A percentile compares a stretch with the other conserved stretches of the same genome.
phyloP scores from a whole-genome alignment of 2,329 filamentous ascomycete genomes.

The Xylaria sp. region DNA sequence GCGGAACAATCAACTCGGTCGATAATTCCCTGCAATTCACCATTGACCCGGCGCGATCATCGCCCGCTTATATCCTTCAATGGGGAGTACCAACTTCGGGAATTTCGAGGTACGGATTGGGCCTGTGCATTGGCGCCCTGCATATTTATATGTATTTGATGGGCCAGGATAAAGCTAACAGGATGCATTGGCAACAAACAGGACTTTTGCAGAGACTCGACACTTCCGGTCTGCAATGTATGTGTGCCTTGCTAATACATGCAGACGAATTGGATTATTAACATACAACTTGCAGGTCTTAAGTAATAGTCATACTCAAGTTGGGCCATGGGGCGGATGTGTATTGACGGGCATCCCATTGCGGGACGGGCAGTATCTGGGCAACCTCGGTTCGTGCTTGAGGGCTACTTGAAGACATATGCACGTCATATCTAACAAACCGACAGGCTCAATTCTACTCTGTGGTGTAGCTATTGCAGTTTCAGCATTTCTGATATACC shows the following conservation, averaged over 20 bases:
- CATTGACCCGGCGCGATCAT: conserved; percentile 34
- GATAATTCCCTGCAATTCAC: conserved; percentile 6
- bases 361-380: conserved; percentile 68
- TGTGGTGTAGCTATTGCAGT: conserved; percentile 76
- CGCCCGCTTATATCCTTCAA: conserved; percentile 41
- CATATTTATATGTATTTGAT: neutral
- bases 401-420: neutral
- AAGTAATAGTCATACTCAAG: conserved; percentile 62
- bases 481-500: conserved; percentile 71
- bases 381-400: conserved; percentile 74
- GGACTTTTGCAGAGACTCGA: conserved; percentile 85
- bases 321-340: conserved; percentile 71
- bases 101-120: conserved; percentile 60
- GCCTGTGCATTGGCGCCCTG: neutral
- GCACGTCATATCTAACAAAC: conserved; percentile 30
- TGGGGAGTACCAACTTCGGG: conserved; percentile 67
- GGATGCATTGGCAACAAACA: conserved; percentile 46
- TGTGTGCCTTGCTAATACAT: conserved; percentile 43
- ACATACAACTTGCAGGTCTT: conserved; percentile 62
- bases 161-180: conserved; percentile 20
- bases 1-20: conserved; percentile 5
- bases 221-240: conserved; percentile 84
- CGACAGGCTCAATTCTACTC: conserved; percentile 81
- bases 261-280: conserved; percentile 19
- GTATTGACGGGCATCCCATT: conserved; percentile 76